Percentiles rank a stretch among this genome's conserved stretches.
Conservation (phyloP, 1,284 basidiomycete species). For the Cutaneotrichosporon spelunceum region DNA sequence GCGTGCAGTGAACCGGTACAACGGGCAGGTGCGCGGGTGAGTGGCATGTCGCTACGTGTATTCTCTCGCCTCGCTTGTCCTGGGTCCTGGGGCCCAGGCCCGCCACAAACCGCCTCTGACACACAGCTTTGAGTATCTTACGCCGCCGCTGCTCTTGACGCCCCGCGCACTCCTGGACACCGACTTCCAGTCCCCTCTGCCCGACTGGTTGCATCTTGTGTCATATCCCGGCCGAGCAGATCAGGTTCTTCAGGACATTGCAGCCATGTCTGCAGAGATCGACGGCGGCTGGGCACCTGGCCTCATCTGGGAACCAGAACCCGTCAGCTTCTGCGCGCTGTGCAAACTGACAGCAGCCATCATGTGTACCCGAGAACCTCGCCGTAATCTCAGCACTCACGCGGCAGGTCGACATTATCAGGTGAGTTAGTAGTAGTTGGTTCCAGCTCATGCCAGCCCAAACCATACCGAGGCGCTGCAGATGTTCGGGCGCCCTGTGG, state of each 20-base stretch:
- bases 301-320: conserved; percentile 45
- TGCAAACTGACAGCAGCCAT: conserved; percentile 18
- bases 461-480: conserved; percentile 47
- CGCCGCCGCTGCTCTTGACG: conserved; percentile 28
- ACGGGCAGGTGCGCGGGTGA: conserved; percentile 37
- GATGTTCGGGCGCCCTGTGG: conserved; percentile 28
- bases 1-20: conserved; percentile 42
- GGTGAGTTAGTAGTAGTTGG: conserved; percentile 18
- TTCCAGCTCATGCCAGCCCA: conserved; percentile 29
- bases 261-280: conserved; percentile 13
- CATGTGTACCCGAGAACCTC: conserved; percentile 27
- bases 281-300: conserved; percentile 26
- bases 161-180: conserved; percentile 30
- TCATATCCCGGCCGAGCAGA: conserved; percentile 30
- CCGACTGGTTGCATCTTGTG: conserved; percentile 37
- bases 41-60: conserved; percentile 13
- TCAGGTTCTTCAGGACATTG: conserved; percentile 27
- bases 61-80: too few species aligned
- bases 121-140: conserved; percentile 42
- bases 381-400: conserved; percentile 25
- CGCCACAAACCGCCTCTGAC: neutral
- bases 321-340: conserved; percentile 20
- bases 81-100: neutral
- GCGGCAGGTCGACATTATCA: conserved; percentile 34
- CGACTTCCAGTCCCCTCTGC: conserved; percentile 19